Percentiles rank a stretch among this genome's conserved stretches.
These are phyloP conservation scores for Solanum gandarillasii DNA, from an alignment of 257 asterid species.

Conservation along the genomic window DNA sequence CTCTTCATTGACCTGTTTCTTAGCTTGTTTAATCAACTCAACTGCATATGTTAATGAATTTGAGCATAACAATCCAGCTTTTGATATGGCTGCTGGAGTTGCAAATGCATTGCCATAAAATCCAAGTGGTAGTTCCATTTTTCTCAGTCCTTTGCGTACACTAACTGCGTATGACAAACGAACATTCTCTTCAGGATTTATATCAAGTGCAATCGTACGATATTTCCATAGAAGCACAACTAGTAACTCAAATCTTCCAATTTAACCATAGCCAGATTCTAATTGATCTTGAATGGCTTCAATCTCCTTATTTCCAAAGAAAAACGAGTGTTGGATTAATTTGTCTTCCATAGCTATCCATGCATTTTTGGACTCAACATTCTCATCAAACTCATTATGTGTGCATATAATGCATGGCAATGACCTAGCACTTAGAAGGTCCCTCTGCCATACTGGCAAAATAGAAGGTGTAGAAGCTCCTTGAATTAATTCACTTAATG, in stretches of 20 bases:
- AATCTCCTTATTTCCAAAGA: no score
- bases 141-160: no score
- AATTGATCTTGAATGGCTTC: no score
- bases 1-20: neutral
- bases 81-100: neutral
- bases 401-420: neutral
- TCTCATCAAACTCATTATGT: slow-evolving; percentile 8
- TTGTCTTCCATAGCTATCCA: no score
- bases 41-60: neutral
- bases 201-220: no score
- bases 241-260: no score
- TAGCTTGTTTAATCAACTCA: neutral
- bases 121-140: neutral
- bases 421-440: neutral
- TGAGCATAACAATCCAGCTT: neutral
- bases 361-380: neutral
- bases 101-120: neutral
- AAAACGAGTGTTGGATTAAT: no score
- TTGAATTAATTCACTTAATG: neutral
- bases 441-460: slow-evolving; percentile 14
- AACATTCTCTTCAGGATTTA: no score
- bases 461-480: neutral
- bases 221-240: no score
- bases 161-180: no score
- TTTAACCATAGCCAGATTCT: no score